Base-by-base conservation (phyloP, 768 basidiomycete genomes). In the Termitomyces sp. region DNA sequence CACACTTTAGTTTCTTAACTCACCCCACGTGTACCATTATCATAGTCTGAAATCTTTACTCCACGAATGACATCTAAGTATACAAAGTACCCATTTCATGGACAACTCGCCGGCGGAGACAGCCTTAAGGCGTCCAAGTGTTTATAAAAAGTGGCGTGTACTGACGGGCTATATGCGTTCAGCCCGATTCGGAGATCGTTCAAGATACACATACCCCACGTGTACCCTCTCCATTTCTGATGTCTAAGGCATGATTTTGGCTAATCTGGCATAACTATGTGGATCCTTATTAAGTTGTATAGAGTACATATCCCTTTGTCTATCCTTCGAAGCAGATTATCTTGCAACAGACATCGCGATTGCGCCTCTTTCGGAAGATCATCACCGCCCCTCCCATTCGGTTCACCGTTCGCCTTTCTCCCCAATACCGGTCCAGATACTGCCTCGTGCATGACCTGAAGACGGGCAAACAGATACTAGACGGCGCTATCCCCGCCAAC, bases 321-420 rank as follows among this genome's bases (percentile, higher is more conserved):
- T 69, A 78, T 57, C 84, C 84, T 4, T 82, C 61, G 73, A 70
- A n/a, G 79, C 79, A 52, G 81, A 81, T 64, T 84, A 79, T 68
- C 83, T 83, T 71, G 68, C 68, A 58, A 72, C 78, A 16, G 74
- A 75, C 44, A 73, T 78, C 54, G 83, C 67, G 82, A 6, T 67
- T n/a, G n/a, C n/a, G n/a, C n/a, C n/a, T n/a, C n/a, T n/a, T 78
- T 0, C 73, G 82, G 20, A 70, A 70, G 48, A 45, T 45, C 6
- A 20, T 45, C 12, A 45, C 44, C 44, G 24, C 44, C 13, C 22
- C 44, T 22, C 44, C 44, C 2, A 4, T 45, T 4, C 22, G 44
- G 44, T 45, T 45, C 22, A 20, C n/a, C 49, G n/a, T 22, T 36
- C 9, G 5, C 3, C 18, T n/a, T 8, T 33, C 3, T 3, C 5